Evolutionary conservation across 768 basidiomycete genomes (phyloP).

Genomic region (Lactarius vividus): DNA sequence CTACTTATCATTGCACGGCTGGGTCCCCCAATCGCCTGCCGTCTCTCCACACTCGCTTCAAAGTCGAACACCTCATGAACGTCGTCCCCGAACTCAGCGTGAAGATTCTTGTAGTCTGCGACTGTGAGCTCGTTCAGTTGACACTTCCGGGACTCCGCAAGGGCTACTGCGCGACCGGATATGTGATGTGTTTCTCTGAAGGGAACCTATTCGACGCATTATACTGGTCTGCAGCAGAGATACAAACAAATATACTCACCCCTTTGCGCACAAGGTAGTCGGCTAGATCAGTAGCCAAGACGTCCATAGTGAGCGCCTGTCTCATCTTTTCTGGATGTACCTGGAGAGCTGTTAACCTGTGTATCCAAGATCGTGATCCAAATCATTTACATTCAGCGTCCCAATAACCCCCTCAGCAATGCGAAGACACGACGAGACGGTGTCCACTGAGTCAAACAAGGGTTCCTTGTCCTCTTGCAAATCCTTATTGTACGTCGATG

Average conservation of each 20-base stretch:
- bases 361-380: background rate
- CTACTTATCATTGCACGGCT: conserved; percentile 79
- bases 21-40: conserved; percentile 90
- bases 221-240: conserved; percentile 9
- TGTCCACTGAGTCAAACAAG: conserved; percentile 91
- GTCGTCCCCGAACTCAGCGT: conserved; percentile 76
- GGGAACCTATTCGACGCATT: conserved; percentile 61
- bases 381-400: conserved; percentile 70
- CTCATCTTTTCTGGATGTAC: conserved; percentile 90
- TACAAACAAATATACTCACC: conserved; percentile 47
- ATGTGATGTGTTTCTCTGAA: conserved; percentile 99
- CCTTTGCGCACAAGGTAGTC: conserved; percentile 99
- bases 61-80: conserved; percentile 88
- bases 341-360: conserved; percentile 39
- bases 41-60: conserved; percentile 90
- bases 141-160: conserved; percentile 80
- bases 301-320: conserved; percentile 90
- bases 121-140: conserved; percentile 80
- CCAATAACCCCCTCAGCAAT: conserved; percentile 95
- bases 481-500: conserved; percentile 99
- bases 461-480: conserved; percentile 99
- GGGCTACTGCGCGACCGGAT: conserved; percentile 92
- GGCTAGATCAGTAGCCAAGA: conserved; percentile 97
- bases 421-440: conserved; percentile 79
- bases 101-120: conserved; percentile 74